Conservation (phyloP, 257 asterid species). For the Nicotiana knightiana region DNA sequence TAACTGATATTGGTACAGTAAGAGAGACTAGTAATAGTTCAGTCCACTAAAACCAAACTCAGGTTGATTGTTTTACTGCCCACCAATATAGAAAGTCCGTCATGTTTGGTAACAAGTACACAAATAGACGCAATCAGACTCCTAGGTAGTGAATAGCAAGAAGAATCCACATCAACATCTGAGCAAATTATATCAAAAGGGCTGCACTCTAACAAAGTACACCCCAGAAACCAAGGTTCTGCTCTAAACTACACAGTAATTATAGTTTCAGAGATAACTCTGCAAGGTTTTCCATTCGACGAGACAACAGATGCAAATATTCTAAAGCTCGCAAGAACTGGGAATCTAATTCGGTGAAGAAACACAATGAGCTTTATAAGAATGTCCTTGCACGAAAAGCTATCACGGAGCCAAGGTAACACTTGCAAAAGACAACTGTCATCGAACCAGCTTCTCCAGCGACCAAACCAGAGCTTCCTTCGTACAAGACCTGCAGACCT, state of each 20-base stretch:
- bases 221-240: too few relatives aligned
- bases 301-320: slow-evolving; percentile 5
- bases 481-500: slow-evolving; percentile 39
- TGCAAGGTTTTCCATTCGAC: slow-evolving; percentile 16
- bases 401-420: slow-evolving; percentile 22
- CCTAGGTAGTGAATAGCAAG: too few relatives aligned
- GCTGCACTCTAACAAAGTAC: too few relatives aligned
- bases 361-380: background rate
- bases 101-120: too few relatives aligned
- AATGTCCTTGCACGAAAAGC: slow-evolving; percentile 6
- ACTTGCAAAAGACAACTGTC: slow-evolving; percentile 26
- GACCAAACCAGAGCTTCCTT: slow-evolving; percentile 40
- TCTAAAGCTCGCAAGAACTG: background rate
- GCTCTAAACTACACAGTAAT: slow-evolving; percentile 13
- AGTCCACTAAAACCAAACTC: too few relatives aligned
- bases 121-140: too few relatives aligned
- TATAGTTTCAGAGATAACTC: background rate
- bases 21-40: too few relatives aligned
- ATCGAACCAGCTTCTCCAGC: slow-evolving; percentile 51
- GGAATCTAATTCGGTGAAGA: background rate
- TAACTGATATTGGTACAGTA: too few relatives aligned
- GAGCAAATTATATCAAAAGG: too few relatives aligned
- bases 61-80: too few relatives aligned
- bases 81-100: too few relatives aligned
- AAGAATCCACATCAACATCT: too few relatives aligned